Conservation (phyloP, 2,329 filamentous ascomycete species). For the Diatrype stigma region DNA sequence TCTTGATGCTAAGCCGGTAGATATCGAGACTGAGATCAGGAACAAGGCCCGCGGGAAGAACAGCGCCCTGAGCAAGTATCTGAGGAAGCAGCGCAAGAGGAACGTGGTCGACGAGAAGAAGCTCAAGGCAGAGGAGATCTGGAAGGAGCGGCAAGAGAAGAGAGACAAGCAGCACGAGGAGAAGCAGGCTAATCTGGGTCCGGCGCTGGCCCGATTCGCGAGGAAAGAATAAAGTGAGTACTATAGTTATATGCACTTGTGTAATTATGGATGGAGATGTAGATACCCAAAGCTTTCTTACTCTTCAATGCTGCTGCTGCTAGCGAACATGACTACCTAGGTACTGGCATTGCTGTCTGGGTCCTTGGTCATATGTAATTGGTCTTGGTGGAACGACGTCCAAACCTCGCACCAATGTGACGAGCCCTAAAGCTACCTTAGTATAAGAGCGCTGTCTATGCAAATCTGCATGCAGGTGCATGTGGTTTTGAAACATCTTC, state of each 20-base stretch:
- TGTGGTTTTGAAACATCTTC: no score
- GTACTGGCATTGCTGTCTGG: no score
- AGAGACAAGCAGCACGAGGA: conserved; percentile 60
- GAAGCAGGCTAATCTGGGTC: conserved; percentile 71
- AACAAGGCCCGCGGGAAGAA: conserved; percentile 88
- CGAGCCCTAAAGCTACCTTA: no score
- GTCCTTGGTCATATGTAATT: no score
- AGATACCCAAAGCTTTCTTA: not conserved
- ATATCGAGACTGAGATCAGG: conserved; percentile 58
- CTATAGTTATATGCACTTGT: not conserved
- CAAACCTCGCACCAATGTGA: no score
- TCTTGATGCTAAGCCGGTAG: conserved; percentile 63
- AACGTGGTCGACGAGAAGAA: conserved; percentile 97
- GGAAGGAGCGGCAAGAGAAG: conserved; percentile 66
- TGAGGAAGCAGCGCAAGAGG: conserved; percentile 86
- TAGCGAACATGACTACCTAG: no score
- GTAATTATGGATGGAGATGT: not conserved
- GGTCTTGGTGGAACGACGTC: no score
- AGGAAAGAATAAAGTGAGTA: conserved; percentile 57
- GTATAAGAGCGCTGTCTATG: no score
- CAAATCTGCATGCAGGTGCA: no score
- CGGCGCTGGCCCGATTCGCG: conserved; percentile 81
- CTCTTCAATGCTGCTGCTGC: no score
- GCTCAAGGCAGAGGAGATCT: conserved; percentile 78
- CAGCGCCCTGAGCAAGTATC: conserved; percentile 77